Base-by-base conservation (phyloP, 805 yeast genomes). In the Wickerhamiella cacticola region DNA sequence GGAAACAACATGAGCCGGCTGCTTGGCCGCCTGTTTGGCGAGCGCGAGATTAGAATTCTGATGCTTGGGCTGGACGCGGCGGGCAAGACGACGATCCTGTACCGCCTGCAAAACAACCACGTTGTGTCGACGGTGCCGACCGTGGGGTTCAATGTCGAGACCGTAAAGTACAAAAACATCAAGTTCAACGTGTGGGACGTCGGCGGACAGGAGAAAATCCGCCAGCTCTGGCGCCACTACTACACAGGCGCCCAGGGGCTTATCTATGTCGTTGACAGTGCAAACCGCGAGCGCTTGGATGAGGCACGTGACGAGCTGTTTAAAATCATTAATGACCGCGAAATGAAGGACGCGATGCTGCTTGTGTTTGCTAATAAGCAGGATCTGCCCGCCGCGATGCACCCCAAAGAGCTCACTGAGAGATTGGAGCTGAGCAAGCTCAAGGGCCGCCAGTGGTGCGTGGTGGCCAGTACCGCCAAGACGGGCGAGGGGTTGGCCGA, bases 171-270 rank as follows among this genome's bases (percentile, higher is more conserved):
- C 65, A 81, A 80, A 62, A 82, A 82, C 63, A 80, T 83, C 50
- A 79, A 82, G 49, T 82, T 84, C 68, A 85, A 86, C 52, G 87
- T 84, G 61, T 84, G 94, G 94, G 94, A 84, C 65, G 92, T 92
- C 52, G 96, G 96, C 67, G 96, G 96, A 62, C 96, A 86, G 69
- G 94, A 83, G 59, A 72, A 94, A 64, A 76, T 87, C 56, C 76
- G 96, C 61, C 94, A 94, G 0, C 71, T 88, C 50, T 88, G 97
- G 96, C 78, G 96, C 65, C 96, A 88, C 62, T 88, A 88, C 67
- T 86, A 82, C 66, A 83, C 94, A 10, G 95, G 95, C 33, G 85
- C 96, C 3, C 82, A 86, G 61, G 95, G 95, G 8, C 72, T 88
- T 50, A 85, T 88, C 48, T 88, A 84, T 63, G 96, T 88, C 48